A percentile compares a stretch with the other conserved stretches of the same genome.
These are phyloP conservation scores for Ceratobasidium sp. DNA, from an alignment of 1,284 basidiomycete genomes.

Conservation along the genomic window DNA sequence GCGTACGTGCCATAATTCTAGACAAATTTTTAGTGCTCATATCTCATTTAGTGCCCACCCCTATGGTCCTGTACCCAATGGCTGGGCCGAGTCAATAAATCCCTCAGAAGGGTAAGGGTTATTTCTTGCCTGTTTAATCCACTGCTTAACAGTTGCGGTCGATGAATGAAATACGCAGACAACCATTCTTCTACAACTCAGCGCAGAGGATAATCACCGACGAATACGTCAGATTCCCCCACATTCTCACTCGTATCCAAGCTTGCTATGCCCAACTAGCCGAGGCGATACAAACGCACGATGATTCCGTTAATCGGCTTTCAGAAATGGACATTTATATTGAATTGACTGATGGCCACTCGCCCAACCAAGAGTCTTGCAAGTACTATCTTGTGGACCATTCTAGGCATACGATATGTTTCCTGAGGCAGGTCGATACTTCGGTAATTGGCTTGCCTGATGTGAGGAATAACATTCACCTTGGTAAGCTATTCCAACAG, in stretches of 20 bases:
- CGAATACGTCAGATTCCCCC: slow-evolving; percentile 29
- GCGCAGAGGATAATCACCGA: slow-evolving; percentile 28
- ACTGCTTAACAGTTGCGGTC: not conserved
- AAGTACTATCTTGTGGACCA: slow-evolving; percentile 42
- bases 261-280: slow-evolving; percentile 16
- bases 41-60: slow-evolving; percentile 3
- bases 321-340: slow-evolving; percentile 37
- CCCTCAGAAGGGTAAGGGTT: slow-evolving; percentile 28
- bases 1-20: slow-evolving; percentile 11
- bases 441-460: slow-evolving; percentile 29
- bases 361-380: not conserved
- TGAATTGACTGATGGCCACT: slow-evolving; percentile 11
- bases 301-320: slow-evolving; percentile 10
- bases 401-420: slow-evolving; percentile 1
- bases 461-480: slow-evolving; percentile 30
- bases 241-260: not conserved
- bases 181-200: slow-evolving; percentile 30
- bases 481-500: slow-evolving; percentile 6
- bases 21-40: not conserved
- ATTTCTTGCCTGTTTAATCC: not conserved
- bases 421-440: slow-evolving; percentile 27
- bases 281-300: not conserved
- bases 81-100: slow-evolving; percentile 27
- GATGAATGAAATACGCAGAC: not conserved
- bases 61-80: slow-evolving; percentile 28